Conservation (phyloP, 129 eudicot species). For the Saussurea involucrata region DNA sequence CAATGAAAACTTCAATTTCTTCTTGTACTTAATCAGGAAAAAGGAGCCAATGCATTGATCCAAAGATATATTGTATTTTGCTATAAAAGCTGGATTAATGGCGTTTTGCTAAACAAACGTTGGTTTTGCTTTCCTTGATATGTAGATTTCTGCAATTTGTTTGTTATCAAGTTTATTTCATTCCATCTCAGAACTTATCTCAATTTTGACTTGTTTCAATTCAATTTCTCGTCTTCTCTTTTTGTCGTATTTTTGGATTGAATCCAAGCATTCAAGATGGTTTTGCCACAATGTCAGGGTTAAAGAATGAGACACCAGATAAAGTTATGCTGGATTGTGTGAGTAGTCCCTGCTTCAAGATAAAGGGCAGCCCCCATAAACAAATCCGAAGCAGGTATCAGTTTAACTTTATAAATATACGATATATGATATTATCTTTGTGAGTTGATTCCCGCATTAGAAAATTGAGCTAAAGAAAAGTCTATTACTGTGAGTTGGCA, state of each 20-base stretch:
- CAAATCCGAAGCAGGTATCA: background rate
- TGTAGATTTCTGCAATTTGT: background rate
- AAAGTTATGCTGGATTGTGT: slow-evolving; percentile 8
- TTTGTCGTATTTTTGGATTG: background rate
- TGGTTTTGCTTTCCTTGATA: background rate
- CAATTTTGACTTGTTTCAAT: background rate
- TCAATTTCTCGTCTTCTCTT: background rate
- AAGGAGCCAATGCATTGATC: background rate
- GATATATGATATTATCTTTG: background rate
- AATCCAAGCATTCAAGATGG: background rate
- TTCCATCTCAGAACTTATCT: background rate
- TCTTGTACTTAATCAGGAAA: slow-evolving; percentile 5
- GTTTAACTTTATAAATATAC: background rate
- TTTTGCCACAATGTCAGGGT: slow-evolving; percentile 1
- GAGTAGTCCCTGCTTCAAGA: background rate
- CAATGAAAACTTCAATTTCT: slow-evolving; percentile 1
- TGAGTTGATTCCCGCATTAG: background rate
- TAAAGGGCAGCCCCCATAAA: background rate
- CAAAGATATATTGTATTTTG: background rate
- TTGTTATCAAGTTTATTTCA: background rate
- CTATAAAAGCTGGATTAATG: background rate
- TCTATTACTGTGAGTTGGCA: background rate
- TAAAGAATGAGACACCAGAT: slow-evolving; percentile 11
- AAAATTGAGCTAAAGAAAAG: background rate
- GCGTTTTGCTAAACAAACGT: background rate